Conservation (phyloP, 176 grass and related monocot species). For the Carex myosuroides region DNA sequence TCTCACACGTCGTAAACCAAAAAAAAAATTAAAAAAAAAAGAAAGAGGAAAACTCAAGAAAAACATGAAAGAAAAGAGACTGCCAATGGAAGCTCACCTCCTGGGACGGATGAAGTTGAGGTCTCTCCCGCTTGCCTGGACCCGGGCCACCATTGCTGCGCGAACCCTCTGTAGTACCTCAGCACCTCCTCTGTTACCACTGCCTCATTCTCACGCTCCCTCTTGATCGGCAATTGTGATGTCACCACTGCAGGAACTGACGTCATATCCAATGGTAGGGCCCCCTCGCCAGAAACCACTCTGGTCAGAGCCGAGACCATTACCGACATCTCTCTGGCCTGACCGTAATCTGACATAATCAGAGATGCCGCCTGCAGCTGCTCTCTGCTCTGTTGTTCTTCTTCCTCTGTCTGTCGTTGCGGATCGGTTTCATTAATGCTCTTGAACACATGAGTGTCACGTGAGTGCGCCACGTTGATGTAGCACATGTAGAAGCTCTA, state of each 20-base stretch:
- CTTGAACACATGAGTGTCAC: background rate
- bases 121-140: background rate
- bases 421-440: background rate
- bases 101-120: background rate
- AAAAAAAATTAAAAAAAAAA: background rate
- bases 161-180: constrained; percentile 22
- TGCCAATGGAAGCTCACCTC: background rate
- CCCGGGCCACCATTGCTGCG: background rate
- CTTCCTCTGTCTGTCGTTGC: background rate
- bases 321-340: constrained; percentile 55
- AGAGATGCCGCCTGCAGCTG: background rate
- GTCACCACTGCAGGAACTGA: background rate
- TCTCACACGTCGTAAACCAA: background rate
- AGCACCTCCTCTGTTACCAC: constrained; percentile 16
- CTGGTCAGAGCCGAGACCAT: constrained; percentile 62
- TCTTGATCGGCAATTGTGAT: background rate
- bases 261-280: background rate
- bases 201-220: constrained; percentile 25
- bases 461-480: constrained; percentile 42
- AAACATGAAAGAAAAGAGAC: background rate
- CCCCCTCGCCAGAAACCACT: constrained; percentile 37
- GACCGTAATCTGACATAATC: constrained; percentile 28
- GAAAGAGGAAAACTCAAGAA: background rate
- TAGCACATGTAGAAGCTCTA: constrained; percentile 3
- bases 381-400: background rate